Base-by-base conservation (phyloP, 805 yeast species). In the Ogataea trehaloabstinens region DNA sequence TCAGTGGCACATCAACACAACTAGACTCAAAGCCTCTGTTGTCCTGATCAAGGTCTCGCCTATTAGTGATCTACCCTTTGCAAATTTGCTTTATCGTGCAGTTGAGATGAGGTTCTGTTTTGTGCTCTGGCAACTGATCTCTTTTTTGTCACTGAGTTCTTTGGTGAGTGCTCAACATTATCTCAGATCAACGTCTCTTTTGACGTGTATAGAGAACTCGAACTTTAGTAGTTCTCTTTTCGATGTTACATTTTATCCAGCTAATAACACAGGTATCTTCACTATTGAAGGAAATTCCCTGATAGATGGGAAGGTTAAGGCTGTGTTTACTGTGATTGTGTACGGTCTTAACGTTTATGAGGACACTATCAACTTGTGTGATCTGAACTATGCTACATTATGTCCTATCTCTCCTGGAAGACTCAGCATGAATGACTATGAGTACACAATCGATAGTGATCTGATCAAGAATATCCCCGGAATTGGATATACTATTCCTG, bases 401-500 rank as follows among this genome's bases (percentile, higher is more conserved):
- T 93, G 99, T 70, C 99, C 99, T 3, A 72, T 93, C 43, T 59
- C 81, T 19, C 76, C 95, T 2, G 98, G 98, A 28, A 88, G 90
- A 62, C 76, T 93, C 50, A 95, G 85, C 48, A 71, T 91, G 29
- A 42, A 44, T 19, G 56, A 56, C 38, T 42, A 22, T 32, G 61
- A 67, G 21, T 72, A 80, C 50, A 45, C 53, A 4, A 47, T 88
- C 7, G 58, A 69, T 8, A 38, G 44, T 6, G 61, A 65, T 19
- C 54, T 79, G 39, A 61, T 74, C 4, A 60, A 64, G 10, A 63
- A 73, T 42, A 74, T 93, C 41, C 99, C 99, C 1, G 74, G 80
- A 7, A 70, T 93, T 17, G 96, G 96, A 2, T 93, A 80, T 64
- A 80, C 91, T 1, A 75, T 93, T 38, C 99, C 99, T 0, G 96